These are phyloP conservation scores for Fusarium hainanense DNA, from an alignment of 2,329 filamentous ascomycete genomes.

Conservation along the genomic window DNA sequence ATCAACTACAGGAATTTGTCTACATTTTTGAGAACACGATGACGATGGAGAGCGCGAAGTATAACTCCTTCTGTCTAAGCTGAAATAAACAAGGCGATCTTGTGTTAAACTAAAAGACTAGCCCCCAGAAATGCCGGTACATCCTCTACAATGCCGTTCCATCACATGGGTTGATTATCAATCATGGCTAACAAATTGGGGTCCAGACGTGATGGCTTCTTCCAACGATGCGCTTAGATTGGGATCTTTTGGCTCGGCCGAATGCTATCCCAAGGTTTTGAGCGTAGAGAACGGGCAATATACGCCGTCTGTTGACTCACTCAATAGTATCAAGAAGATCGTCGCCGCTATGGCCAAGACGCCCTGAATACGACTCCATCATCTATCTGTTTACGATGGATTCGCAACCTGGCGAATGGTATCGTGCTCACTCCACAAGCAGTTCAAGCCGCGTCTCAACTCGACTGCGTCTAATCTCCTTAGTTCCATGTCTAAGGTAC, in stretches of 20 bases:
- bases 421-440: slow-evolving; percentile 7
- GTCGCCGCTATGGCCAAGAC: background rate
- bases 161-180: slow-evolving; percentile 13
- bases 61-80: slow-evolving; percentile 9
- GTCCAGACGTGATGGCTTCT: background rate
- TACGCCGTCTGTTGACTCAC: slow-evolving; percentile 4
- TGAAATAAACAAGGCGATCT: background rate
- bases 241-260: background rate
- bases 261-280: slow-evolving; percentile 22
- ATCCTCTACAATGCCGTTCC: background rate
- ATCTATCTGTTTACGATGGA: background rate
- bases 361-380: background rate
- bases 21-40: background rate
- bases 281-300: background rate
- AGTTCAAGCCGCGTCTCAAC: background rate
- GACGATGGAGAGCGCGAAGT: background rate
- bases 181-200: background rate
- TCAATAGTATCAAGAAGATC: background rate
- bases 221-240: slow-evolving; percentile 1
- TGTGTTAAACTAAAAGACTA: slow-evolving; percentile 1
- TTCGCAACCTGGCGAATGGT: slow-evolving; percentile 14
- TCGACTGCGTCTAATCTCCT: background rate
- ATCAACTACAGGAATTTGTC: background rate
- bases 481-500: slow-evolving; percentile 2
- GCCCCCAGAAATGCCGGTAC: slow-evolving; percentile 10